phyloP scores from a whole-genome alignment of 2,329 filamentous ascomycete genomes.

The Coniochaeta prunicola region DNA sequence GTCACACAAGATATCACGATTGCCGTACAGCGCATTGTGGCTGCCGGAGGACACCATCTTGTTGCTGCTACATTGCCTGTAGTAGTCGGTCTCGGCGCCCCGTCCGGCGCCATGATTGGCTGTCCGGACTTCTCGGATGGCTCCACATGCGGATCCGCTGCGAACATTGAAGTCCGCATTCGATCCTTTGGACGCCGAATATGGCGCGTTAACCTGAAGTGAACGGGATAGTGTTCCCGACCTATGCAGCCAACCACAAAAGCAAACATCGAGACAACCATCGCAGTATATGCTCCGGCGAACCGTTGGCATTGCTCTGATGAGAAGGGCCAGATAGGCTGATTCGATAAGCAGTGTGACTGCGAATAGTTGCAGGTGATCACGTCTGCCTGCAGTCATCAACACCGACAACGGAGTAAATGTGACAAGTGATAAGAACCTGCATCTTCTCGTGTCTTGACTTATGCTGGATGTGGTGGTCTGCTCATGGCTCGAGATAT shows the following conservation, averaged over 20 bases:
- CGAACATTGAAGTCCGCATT: not conserved
- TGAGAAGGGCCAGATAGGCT: not conserved
- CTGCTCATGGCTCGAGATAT: too few species aligned
- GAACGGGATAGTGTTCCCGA: not conserved
- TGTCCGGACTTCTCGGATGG: not conserved
- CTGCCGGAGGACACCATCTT: not conserved
- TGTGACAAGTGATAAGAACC: not conserved
- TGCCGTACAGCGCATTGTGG: not conserved
- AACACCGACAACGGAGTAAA: not conserved
- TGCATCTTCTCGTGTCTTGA: not conserved
- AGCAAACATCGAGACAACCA: not conserved
- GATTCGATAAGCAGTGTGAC: not conserved
- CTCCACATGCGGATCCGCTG: not conserved
- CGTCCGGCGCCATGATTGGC: not conserved
- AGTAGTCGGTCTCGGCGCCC: not conserved
- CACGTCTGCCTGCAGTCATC: not conserved
- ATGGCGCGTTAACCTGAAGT: not conserved
- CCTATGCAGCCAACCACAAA: not conserved
- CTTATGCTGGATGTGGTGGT: too few species aligned
- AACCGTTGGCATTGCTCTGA: not conserved
- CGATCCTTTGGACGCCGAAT: not conserved
- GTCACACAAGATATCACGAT: not conserved
- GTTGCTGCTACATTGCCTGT: not conserved
- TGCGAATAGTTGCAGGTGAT: not conserved
- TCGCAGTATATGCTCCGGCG: not conserved